Evolutionary conservation across 2,329 filamentous ascomycete species (phyloP).

Genomic region (Fusarium heterosporum): DNA sequence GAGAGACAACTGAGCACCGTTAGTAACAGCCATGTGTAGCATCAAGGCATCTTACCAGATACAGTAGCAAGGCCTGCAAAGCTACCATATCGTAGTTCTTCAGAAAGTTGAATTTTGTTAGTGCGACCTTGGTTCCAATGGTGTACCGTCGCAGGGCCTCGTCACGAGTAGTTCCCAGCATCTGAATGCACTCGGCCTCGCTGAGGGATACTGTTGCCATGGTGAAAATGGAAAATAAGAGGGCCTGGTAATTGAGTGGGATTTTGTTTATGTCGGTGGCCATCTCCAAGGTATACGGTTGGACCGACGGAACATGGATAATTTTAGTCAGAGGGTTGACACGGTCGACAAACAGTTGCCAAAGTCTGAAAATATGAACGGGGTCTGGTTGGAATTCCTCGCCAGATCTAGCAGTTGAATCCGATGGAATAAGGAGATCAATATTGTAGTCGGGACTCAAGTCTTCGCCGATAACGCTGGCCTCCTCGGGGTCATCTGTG

Average conservation of each 20-base stretch:
- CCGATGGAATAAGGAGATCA: slow-evolving; percentile 61
- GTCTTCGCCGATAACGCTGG: slow-evolving; percentile 61
- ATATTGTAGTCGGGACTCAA: slow-evolving; percentile 64
- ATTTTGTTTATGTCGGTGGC: slow-evolving; percentile 66
- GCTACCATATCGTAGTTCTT: slow-evolving; percentile 68
- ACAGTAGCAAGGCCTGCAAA: slow-evolving; percentile 69
- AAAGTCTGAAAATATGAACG: slow-evolving; percentile 75
- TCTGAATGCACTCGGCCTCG: slow-evolving; percentile 65
- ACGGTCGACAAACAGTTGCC: slow-evolving; percentile 80
- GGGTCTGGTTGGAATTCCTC: slow-evolving; percentile 72
- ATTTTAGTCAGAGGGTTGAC: slow-evolving; percentile 80
- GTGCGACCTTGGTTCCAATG: slow-evolving; percentile 61
- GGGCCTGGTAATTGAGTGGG: slow-evolving; percentile 68
- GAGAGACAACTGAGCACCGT: slow-evolving; percentile 60
- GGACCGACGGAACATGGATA: slow-evolving; percentile 77
- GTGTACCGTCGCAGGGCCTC: slow-evolving; percentile 65
- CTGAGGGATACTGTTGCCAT: slow-evolving; percentile 68
- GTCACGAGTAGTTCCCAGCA: slow-evolving; percentile 63
- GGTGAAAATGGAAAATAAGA: slow-evolving; percentile 74
- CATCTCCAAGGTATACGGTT: slow-evolving; percentile 73
- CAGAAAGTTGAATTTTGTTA: slow-evolving; percentile 67
- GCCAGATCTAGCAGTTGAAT: slow-evolving; percentile 54
- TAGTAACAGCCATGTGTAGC: slow-evolving; percentile 22
- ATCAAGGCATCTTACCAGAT: slow-evolving; percentile 57
- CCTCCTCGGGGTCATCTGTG: slow-evolving; percentile 60